phyloP scores from a whole-genome alignment of 768 basidiomycete genomes.

The Daedaleopsis nitida region DNA sequence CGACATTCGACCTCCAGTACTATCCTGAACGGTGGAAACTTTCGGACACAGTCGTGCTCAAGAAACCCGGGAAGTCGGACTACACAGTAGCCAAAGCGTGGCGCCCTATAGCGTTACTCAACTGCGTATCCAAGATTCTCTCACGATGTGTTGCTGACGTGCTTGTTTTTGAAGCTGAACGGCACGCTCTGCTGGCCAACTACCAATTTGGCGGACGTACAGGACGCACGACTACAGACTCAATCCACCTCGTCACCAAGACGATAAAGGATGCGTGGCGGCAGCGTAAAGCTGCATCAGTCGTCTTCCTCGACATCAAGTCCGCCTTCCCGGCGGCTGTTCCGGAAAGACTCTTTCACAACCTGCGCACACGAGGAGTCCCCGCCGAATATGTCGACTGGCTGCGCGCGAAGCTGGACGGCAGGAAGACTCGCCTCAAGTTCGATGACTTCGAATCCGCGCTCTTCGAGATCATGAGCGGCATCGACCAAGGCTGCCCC shows the following conservation, averaged over 20 bases:
- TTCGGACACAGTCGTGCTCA: too few species aligned
- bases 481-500: too few species aligned
- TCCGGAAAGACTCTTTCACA: background rate
- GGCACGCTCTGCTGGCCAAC: slow-evolving; percentile 6
- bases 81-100: slow-evolving; percentile 35
- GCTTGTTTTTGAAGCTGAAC: slow-evolving; percentile 2
- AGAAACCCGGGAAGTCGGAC: slow-evolving; percentile 27
- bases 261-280: slow-evolving; percentile 27
- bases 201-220: too few species aligned
- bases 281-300: slow-evolving; percentile 26
- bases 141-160: slow-evolving; percentile 22
- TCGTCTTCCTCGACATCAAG: slow-evolving; percentile 36
- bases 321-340: slow-evolving; percentile 31
- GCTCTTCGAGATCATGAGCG: too few species aligned
- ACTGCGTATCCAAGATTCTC: slow-evolving; percentile 23
- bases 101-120: slow-evolving; percentile 35
- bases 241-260: slow-evolving; percentile 25
- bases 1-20: slow-evolving; percentile 30
- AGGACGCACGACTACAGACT: slow-evolving; percentile 25
- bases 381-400: too few species aligned
- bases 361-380: too few species aligned
- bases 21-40: too few species aligned
- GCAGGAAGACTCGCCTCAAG: too few species aligned
- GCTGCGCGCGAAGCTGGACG: too few species aligned
- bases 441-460: too few species aligned